Evolutionary conservation across 2,329 filamentous ascomycete species (phyloP), one percentile per base, ranked within the genome.

Genomic region (Epicoccum sorghinum): DNA sequence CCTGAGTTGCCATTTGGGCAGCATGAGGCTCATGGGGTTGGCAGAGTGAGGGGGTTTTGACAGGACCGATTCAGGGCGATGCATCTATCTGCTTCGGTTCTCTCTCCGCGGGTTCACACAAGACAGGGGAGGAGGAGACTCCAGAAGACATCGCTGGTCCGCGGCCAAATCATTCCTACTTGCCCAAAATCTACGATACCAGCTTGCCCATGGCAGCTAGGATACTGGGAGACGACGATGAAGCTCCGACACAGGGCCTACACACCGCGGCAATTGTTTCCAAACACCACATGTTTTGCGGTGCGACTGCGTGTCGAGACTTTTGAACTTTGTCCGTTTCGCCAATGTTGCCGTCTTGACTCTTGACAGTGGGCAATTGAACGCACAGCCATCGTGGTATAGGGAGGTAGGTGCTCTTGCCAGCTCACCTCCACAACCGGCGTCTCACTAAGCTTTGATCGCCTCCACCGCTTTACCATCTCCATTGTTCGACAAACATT

Each of bases 401-500:
- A 45, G 18, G 18, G 18, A 18, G 18, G 18, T 12, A 30, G 29
- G 13, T 33, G 13, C 32, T 12, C 32, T 30, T 7, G n/a, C 9
- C 23, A 33, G 24, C 30, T n/a, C 32, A 13, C 13, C 23, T 43
- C 10, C 39, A 43, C 33, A 23, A 32, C 24, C 14, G 41, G 35
- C 46, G 47, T 55, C 46, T 47, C 42, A 55, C 41, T 41, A 49
- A 55, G 52, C 52, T 46, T 55, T 42, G 41, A 55, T 50, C 41
- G 32, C 41, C 39, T n/a, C 12, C 27, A 27, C 44, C 37, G 51
- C 44, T 48, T 44, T 53, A 24, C 39, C 12, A 7, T 33, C 4
- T 6, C 23, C 13, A n/a, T 38, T 10, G 18, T 27, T 40, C 18
- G 36, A 39, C 18, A n/a, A 8, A 38, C 38, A 42, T 42, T 47